Evolutionary conservation across 805 yeast genomes (phyloP).

Genomic region (Candida caryicola): DNA sequence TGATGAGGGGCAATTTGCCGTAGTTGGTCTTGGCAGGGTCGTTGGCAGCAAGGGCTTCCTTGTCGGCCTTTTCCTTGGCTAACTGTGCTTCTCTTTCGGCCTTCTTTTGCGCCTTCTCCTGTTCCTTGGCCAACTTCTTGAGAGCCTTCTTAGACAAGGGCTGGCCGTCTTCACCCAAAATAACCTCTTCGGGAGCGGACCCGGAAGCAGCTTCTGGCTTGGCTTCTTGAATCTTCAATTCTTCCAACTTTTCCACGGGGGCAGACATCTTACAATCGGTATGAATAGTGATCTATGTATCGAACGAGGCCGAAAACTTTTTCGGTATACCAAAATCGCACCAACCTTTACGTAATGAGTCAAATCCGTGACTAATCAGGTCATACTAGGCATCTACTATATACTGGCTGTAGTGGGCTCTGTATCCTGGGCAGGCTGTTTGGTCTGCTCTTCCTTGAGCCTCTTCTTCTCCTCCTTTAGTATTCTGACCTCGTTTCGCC

Average conservation of each 20-base stretch:
- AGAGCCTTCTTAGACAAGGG: constrained; percentile 92
- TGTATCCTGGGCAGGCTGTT: neutral
- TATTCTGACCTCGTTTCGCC: constrained; percentile 25
- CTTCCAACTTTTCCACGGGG: constrained; percentile 24
- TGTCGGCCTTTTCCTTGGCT: constrained; percentile 82
- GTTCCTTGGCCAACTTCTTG: constrained; percentile 90
- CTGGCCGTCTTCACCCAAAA: constrained; percentile 70
- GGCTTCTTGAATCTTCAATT: constrained; percentile 18
- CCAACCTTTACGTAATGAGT: neutral
- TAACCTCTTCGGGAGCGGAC: constrained; percentile 21
- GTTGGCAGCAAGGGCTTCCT: constrained; percentile 62
- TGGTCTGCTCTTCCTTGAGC: constrained; percentile 14
- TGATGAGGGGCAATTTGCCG: constrained; percentile 86
- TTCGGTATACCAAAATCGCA: neutral
- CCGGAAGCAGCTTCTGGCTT: constrained; percentile 9
- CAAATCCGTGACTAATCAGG: neutral
- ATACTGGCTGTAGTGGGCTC: no score
- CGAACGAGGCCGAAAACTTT: constrained; percentile 1
- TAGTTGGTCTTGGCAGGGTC: constrained; percentile 87
- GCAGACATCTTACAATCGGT: constrained; percentile 18
- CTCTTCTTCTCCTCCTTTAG: constrained; percentile 31
- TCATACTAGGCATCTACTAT: neutral
- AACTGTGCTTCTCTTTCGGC: constrained; percentile 88
- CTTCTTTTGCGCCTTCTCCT: constrained; percentile 88
- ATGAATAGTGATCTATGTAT: neutral